Percentiles rank a stretch among this genome's conserved stretches.
Evolutionary conservation across 2,329 filamentous ascomycete species (phyloP).

Genomic region (Fusarium sp.): DNA sequence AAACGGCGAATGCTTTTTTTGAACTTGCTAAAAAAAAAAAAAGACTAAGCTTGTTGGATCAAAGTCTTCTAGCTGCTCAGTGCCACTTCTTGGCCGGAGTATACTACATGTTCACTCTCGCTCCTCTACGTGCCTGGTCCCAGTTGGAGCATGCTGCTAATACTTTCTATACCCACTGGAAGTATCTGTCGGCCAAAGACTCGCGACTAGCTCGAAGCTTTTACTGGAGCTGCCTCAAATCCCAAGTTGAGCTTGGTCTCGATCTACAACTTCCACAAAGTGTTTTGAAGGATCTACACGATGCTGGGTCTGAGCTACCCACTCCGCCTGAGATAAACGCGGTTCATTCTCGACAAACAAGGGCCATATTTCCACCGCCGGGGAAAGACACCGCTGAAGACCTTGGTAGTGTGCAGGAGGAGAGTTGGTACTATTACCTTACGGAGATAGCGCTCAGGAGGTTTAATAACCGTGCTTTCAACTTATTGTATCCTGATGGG

Average conservation of each 20-base stretch:
- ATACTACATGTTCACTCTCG: not conserved
- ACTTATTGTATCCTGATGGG: not conserved
- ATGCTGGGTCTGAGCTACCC: not conserved
- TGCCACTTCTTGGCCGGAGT: not conserved
- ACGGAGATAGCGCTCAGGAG: not conserved
- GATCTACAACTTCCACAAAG: not conserved
- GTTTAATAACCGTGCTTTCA: not conserved
- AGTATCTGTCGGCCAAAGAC: not conserved
- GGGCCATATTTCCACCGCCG: not conserved
- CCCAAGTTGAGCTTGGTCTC: not conserved
- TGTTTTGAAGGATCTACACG: not conserved
- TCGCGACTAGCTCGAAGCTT: not conserved
- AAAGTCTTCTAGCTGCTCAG: not conserved
- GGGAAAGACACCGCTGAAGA: rapidly evolving
- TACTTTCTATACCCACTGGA: not conserved
- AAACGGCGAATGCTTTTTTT: not conserved
- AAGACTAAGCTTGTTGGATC: not conserved
- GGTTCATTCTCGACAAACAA: not conserved
- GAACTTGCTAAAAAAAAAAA: not conserved
- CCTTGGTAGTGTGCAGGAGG: not conserved
- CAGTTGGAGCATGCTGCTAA: not conserved
- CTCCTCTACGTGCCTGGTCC: not conserved
- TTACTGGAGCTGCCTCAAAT: not conserved
- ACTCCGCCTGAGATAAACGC: not conserved
- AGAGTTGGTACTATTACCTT: not conserved